These are phyloP conservation scores for Globisporangium solare DNA, from an alignment of 352 stramenopile species.

Conservation along the genomic window DNA sequence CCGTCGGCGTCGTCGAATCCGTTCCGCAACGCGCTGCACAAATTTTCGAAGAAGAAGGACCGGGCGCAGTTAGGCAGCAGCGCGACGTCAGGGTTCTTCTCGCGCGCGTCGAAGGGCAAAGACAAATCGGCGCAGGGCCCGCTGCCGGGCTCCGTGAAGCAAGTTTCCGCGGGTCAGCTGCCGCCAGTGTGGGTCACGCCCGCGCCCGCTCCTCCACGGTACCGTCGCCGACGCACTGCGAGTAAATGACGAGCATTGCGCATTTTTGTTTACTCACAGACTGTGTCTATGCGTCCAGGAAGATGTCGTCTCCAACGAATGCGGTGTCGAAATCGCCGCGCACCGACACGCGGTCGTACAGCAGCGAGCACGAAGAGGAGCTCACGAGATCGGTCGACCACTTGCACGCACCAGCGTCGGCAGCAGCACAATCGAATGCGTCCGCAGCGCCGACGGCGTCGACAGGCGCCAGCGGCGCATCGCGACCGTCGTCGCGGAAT, in stretches of 20 bases:
- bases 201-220: slow-evolving; percentile 44
- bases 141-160: slow-evolving; percentile 66
- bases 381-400: slow-evolving; percentile 23
- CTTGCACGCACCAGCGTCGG: slow-evolving; percentile 9
- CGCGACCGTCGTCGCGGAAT: slow-evolving; percentile 44
- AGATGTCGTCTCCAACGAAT: slow-evolving; percentile 25
- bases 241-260: too few relatives aligned
- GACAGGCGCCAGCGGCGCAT: neutral
- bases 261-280: neutral
- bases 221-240: neutral
- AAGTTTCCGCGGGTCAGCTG: slow-evolving; percentile 64
- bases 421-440: neutral
- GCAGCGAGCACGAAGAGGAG: slow-evolving; percentile 19
- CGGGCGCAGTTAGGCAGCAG: slow-evolving; percentile 36
- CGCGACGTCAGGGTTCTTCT: slow-evolving; percentile 70
- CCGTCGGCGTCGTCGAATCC: slow-evolving; percentile 49
- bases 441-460: neutral
- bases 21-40: slow-evolving; percentile 77
- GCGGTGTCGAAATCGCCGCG: slow-evolving; percentile 13
- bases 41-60: slow-evolving; percentile 81
- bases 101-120: slow-evolving; percentile 25
- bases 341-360: neutral
- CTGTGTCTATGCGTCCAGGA: slow-evolving; percentile 15
- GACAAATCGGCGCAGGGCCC: slow-evolving; percentile 31
- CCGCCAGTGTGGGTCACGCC: slow-evolving; percentile 76